Evolutionary conservation across 306 rosid genomes (phyloP), one percentile per base, ranked within the genome.

Genomic region (Rosa lucieae): DNA sequence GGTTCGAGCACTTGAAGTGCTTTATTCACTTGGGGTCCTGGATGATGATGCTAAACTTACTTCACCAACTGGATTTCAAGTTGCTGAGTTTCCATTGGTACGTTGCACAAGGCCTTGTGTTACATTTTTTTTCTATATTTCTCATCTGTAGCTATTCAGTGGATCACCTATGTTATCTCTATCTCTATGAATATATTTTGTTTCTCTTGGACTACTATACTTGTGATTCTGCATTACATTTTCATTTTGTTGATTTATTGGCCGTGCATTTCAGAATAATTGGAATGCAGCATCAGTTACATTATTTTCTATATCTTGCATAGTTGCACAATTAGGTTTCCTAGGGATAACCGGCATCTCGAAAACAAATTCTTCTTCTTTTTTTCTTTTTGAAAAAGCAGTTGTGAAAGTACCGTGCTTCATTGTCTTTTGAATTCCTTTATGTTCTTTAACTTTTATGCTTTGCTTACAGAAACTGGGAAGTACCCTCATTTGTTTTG

Each of bases 81-180:
- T 92, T 83, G 97, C 97, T 67, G 99, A 94, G 90, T 86, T 94
- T 86, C 97, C 99, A 78, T 90, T 94, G 76, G 99, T 92, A 91
- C 47, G 90, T 87, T 82, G 65, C 44, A 32, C 17, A 49, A 82
- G 70, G 70, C 20, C 61, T 26, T 21, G 14, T 39, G 56, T 63
- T 43, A 23, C 67, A 51, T n/a, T 9, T 3, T 12, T 12, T 56
- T 48, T 65, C 8, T 62, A 21, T 8, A n/a, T n/a, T 59, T 46
- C 43, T 32, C 11, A 46, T 65, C 29, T 46, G 23, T 18, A 42
- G 61, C 56, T 70, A 55, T 26, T 10, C 14, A 4, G 21, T 10
- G 12, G 9, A 26, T 10, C 32, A 46, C 59, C 37, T 23, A 2
- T 61, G 58, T 26, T 72, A 20, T 69, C 17, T 48, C 39, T 77